These are phyloP conservation scores for Cenchrus americanus DNA, from an alignment of 176 grass and related monocot genomes.

Conservation along the genomic window DNA sequence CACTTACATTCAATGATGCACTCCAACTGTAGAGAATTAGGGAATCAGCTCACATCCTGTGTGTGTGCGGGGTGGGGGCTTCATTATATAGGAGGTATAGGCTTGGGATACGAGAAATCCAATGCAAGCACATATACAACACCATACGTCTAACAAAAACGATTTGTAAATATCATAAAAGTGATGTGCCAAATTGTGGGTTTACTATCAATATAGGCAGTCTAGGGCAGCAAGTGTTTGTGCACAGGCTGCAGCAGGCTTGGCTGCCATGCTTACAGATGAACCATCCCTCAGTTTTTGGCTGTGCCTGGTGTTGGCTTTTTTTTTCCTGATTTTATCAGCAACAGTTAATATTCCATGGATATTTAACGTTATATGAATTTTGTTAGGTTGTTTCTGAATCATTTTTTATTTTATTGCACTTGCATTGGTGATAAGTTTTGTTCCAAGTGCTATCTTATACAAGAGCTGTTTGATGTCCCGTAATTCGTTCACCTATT, in stretches of 20 bases:
- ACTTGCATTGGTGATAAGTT: background rate
- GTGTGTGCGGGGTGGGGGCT: too few species aligned
- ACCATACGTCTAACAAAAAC: too few species aligned
- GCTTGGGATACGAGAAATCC: too few species aligned
- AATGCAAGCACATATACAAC: too few species aligned
- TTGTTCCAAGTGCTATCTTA: slow-evolving; percentile 2
- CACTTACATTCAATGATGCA: background rate
- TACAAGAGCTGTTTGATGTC: background rate
- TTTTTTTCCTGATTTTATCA: slow-evolving; percentile 4
- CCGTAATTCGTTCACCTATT: background rate
- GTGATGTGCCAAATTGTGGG: background rate
- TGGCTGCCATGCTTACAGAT: background rate
- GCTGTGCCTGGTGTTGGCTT: background rate
- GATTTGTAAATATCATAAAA: background rate
- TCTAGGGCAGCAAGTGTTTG: background rate
- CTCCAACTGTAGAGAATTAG: background rate
- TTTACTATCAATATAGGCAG: background rate
- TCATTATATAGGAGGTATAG: too few species aligned
- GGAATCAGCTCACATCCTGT: too few species aligned
- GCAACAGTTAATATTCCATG: background rate
- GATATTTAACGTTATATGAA: background rate
- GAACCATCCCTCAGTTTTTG: background rate
- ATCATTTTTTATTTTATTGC: slow-evolving; percentile 7
- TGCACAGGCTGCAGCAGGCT: background rate
- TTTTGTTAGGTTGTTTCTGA: slow-evolving; percentile 1